A percentile compares a stretch with the other conserved stretches of the same genome.
These are phyloP conservation scores for Nitzschia inconspicua DNA, from an alignment of 108 stramenopile species.

Conservation along the genomic window DNA sequence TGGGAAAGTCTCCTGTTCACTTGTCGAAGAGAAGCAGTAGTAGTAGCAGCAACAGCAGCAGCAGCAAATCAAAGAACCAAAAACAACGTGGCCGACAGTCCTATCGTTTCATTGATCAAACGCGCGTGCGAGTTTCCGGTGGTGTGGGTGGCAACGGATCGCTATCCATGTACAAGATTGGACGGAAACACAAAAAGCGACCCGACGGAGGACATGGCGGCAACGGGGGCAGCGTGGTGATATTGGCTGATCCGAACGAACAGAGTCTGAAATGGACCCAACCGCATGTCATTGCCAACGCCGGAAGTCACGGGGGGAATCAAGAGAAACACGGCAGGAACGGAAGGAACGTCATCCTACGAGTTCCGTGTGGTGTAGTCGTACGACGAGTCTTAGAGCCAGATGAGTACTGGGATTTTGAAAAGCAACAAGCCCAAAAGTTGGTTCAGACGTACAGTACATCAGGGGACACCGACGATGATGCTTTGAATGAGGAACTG, in stretches of 20 bases:
- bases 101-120: slow-evolving; percentile 72
- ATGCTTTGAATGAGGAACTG: slow-evolving; percentile 17
- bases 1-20: too few species aligned
- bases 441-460: not conserved
- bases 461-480: slow-evolving; percentile 12
- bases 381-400: slow-evolving; percentile 69
- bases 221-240: slow-evolving; percentile 68
- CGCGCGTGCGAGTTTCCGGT: slow-evolving; percentile 58
- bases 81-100: slow-evolving; percentile 28
- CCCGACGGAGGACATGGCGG: slow-evolving; percentile 88
- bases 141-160: slow-evolving; percentile 76
- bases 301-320: slow-evolving; percentile 54
- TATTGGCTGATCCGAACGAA: slow-evolving; percentile 65
- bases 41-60: too few species aligned
- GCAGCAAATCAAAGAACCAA: slow-evolving; percentile 24
- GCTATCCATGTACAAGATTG: slow-evolving; percentile 42
- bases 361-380: slow-evolving; percentile 84
- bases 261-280: slow-evolving; percentile 54
- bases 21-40: too few species aligned
- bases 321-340: slow-evolving; percentile 58
- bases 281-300: slow-evolving; percentile 53
- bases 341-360: slow-evolving; percentile 64
- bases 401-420: slow-evolving; percentile 57
- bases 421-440: slow-evolving; percentile 25
- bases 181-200: slow-evolving; percentile 48